Evolutionary conservation across 1,284 basidiomycete species (phyloP).

Genomic region (Ceratobasidium sp.): DNA sequence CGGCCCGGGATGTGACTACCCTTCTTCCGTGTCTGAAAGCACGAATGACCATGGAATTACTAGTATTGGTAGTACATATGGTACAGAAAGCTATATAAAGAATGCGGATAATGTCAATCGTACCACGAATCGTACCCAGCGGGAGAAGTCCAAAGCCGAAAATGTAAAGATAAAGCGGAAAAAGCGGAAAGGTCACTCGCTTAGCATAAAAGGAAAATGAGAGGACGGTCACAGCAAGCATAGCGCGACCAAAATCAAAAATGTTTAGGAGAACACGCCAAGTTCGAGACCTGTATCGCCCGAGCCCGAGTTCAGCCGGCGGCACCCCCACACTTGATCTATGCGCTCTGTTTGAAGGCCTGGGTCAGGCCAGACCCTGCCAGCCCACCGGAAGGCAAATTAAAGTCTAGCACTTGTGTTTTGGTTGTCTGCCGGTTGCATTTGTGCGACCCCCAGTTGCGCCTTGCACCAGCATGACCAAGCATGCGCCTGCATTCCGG

Average conservation of each 20-base stretch:
- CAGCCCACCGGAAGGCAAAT: slow-evolving; percentile 13
- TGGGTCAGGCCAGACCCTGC: slow-evolving; percentile 22
- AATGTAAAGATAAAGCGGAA: neutral
- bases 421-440: neutral
- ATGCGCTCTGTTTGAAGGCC: slow-evolving; percentile 14
- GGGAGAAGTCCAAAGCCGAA: neutral
- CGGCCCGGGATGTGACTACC: no score
- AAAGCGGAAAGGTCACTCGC: neutral
- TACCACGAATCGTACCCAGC: neutral
- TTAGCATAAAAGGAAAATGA: slow-evolving; percentile 1
- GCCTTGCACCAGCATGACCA: neutral
- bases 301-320: neutral
- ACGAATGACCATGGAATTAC: no score
- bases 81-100: no score
- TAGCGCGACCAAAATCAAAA: neutral
- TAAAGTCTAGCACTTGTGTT: slow-evolving; percentile 12
- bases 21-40: no score
- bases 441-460: neutral
- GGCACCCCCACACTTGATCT: slow-evolving; percentile 1
- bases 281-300: neutral
- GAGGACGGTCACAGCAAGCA: neutral
- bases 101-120: no score
- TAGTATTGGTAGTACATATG: no score
- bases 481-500: neutral
- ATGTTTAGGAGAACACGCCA: no score